These are phyloP conservation scores for Ceratocystiopsis sp. DNA, from an alignment of 2,329 filamentous ascomycete genomes.

Conservation along the genomic window DNA sequence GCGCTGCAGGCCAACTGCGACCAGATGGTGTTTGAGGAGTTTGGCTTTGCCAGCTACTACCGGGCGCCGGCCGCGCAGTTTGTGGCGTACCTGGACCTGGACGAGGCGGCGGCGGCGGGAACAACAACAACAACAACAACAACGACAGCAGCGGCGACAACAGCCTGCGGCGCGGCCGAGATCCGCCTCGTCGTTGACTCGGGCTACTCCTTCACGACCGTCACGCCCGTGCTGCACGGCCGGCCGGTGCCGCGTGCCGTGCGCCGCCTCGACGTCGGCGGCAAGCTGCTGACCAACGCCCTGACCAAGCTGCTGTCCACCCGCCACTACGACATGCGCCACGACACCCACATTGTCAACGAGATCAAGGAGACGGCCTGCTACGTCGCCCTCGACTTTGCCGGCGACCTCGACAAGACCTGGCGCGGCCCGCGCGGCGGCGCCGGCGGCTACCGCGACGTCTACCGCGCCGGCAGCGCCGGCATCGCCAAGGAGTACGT, in stretches of 20 bases:
- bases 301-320: slow-evolving; percentile 78
- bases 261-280: slow-evolving; percentile 74
- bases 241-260: slow-evolving; percentile 66
- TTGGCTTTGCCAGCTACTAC: slow-evolving; percentile 76
- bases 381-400: slow-evolving; percentile 67
- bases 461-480: slow-evolving; percentile 27
- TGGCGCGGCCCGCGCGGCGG: slow-evolving; percentile 55
- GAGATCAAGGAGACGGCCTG: slow-evolving; percentile 88
- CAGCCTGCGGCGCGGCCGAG: slow-evolving; percentile 40
- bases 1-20: slow-evolving; percentile 79
- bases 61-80: slow-evolving; percentile 56
- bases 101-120: background rate
- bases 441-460: slow-evolving; percentile 32
- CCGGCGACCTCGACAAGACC: slow-evolving; percentile 56
- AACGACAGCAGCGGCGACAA: background rate
- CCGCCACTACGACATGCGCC: slow-evolving; percentile 87
- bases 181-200: slow-evolving; percentile 79
- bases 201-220: slow-evolving; percentile 81
- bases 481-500: slow-evolving; percentile 80
- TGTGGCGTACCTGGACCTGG: slow-evolving; percentile 60
- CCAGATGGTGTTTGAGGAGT: slow-evolving; percentile 95
- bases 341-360: slow-evolving; percentile 85
- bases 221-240: slow-evolving; percentile 72
- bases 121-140: background rate
- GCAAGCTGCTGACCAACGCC: slow-evolving; percentile 86